These are phyloP conservation scores for Rhizophora mangle DNA, from an alignment of 345 rosid genomes.

Conservation along the genomic window DNA sequence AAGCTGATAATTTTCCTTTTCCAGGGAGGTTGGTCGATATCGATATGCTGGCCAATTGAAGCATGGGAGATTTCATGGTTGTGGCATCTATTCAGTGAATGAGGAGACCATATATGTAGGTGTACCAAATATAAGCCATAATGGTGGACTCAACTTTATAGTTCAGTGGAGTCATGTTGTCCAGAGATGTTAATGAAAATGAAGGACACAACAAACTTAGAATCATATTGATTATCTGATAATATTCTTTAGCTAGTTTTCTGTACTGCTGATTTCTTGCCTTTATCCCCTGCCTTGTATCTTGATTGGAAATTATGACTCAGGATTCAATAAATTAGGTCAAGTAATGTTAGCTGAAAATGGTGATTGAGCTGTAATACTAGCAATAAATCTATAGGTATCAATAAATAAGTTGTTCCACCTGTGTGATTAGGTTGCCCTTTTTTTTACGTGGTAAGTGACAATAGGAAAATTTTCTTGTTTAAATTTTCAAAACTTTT, in stretches of 20 bases:
- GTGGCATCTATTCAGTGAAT: constrained; percentile 85
- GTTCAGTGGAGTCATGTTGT: not conserved
- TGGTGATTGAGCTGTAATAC: too few species aligned
- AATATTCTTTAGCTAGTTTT: not conserved
- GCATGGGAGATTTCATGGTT: constrained; percentile 94
- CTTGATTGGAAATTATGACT: too few species aligned
- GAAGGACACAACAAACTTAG: not conserved
- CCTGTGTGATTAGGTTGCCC: not conserved
- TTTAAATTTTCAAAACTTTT: too few species aligned
- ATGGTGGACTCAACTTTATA: constrained; percentile 4
- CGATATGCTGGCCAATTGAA: constrained; percentile 98
- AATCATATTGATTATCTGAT: not conserved
- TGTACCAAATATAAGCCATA: constrained; percentile 20
- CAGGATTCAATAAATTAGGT: too few species aligned
- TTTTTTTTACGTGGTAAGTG: too few species aligned
- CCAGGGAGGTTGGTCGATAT: constrained; percentile 88
- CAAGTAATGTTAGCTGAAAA: too few species aligned
- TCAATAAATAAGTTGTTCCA: too few species aligned
- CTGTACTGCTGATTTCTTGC: not conserved
- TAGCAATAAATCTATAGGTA: too few species aligned
- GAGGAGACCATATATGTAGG: constrained; percentile 63
- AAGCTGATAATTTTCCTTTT: constrained; percentile 21
- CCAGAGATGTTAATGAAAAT: not conserved
- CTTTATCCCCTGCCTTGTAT: not conserved
- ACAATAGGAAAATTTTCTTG: too few species aligned